phyloP scores from a whole-genome alignment of 2,329 filamentous ascomycete genomes.

The Dactylonectria macrodidyma region DNA sequence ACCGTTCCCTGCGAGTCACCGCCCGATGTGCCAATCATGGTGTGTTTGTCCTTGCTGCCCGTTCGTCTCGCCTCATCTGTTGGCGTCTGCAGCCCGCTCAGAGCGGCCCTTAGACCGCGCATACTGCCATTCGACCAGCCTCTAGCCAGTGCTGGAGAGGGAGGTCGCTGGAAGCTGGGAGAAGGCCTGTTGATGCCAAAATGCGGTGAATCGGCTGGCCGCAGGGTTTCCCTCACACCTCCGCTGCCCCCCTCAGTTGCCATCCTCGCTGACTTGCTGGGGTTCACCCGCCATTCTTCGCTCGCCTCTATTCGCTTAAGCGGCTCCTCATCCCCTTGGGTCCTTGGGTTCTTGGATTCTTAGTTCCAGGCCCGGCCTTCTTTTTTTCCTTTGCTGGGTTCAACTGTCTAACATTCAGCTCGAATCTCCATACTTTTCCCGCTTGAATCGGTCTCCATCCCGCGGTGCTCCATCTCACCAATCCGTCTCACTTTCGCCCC shows the following conservation, averaged over 20 bases:
- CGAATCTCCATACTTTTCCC: slow-evolving; percentile 10
- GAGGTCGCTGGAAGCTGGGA: slow-evolving; percentile 36
- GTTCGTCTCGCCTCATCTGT: slow-evolving; percentile 40
- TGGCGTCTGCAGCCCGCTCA: slow-evolving; percentile 44
- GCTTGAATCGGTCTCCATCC: slow-evolving; percentile 14
- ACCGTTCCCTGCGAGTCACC: slow-evolving; percentile 5
- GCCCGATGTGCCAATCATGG: slow-evolving; percentile 32
- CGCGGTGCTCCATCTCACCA: slow-evolving; percentile 30
- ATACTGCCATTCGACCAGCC: slow-evolving; percentile 38
- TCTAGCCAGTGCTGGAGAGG: slow-evolving; percentile 34
- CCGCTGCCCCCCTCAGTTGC: slow-evolving; percentile 25
- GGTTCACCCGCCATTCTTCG: slow-evolving; percentile 31
- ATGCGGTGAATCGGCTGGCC: slow-evolving; percentile 47
- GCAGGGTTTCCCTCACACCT: slow-evolving; percentile 34
- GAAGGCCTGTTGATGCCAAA: slow-evolving; percentile 46
- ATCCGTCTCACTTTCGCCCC: slow-evolving; percentile 35
- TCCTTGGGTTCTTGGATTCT: slow-evolving; percentile 4
- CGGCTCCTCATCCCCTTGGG: slow-evolving; percentile 35
- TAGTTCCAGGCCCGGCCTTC: slow-evolving; percentile 33
- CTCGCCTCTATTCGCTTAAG: slow-evolving; percentile 41
- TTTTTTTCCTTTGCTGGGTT: slow-evolving; percentile 41
- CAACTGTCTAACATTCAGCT: slow-evolving; percentile 23
- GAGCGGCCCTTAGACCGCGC: slow-evolving; percentile 40
- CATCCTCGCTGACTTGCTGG: slow-evolving; percentile 34
- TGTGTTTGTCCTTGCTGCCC: slow-evolving; percentile 30